Conservation (phyloP, 805 yeast species). For the Alloascoidea africana region DNA sequence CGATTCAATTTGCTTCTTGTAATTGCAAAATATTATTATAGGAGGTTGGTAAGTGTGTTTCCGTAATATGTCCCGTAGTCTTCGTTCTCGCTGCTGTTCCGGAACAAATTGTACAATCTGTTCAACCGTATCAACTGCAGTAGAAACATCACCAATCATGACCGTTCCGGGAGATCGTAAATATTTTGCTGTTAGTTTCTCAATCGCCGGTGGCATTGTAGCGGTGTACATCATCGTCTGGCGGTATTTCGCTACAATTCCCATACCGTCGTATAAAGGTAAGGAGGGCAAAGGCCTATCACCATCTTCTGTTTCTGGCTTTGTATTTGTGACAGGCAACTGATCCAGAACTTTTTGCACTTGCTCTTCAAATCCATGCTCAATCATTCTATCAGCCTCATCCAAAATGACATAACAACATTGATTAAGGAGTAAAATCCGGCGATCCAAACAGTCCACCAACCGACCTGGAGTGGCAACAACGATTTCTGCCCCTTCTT, state of each 20-base stretch:
- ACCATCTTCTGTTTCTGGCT: constrained; percentile 19
- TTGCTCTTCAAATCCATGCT: constrained; percentile 83
- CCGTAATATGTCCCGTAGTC: constrained; percentile 24
- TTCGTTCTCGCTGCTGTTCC: constrained; percentile 29
- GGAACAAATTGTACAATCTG: constrained; percentile 48
- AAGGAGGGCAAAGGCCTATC: no score
- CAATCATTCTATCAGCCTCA: constrained; percentile 94
- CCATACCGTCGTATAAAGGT: no score
- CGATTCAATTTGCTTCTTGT: constrained; percentile 55
- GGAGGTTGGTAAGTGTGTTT: constrained; percentile 28
- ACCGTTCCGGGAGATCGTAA: constrained; percentile 46
- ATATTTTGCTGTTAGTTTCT: constrained; percentile 47
- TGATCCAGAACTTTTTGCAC: constrained; percentile 41
- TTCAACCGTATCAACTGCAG: constrained; percentile 49
- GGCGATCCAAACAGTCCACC: constrained; percentile 62
- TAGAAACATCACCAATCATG: constrained; percentile 52
- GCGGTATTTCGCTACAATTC: constrained; percentile 16
- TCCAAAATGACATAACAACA: constrained; percentile 67
- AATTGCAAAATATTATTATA: constrained; percentile 72
- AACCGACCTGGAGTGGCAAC: constrained; percentile 94
- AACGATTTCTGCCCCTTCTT: constrained; percentile 56
- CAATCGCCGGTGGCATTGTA: constrained; percentile 69
- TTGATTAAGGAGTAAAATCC: constrained; percentile 40
- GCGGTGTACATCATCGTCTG: constrained; percentile 91
- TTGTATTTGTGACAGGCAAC: constrained; percentile 31